Evolutionary conservation across 2,329 filamentous ascomycete genomes (phyloP), one percentile per base, ranked within the genome.

Genomic region (Talaromyces verruculosus): DNA sequence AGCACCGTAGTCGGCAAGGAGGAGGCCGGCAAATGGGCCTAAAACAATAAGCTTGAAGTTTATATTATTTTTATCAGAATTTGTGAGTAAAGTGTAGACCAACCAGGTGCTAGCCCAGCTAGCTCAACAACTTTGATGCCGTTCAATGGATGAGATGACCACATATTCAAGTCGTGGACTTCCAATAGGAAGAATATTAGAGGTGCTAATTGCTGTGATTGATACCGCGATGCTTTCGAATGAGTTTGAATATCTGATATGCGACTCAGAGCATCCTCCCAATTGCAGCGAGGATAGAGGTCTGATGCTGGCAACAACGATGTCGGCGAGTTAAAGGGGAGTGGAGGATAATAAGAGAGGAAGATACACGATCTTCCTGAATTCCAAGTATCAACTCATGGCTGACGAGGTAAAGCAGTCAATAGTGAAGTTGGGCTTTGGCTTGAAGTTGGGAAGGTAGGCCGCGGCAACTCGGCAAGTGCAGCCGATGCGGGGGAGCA

Each of bases 1-100:
- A 63, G 94, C 94, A 73, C 94, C 94, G 70, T 92, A 92, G 79
- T 97, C 93, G 71, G 93, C 89, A 68, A 97, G 89, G 61, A 97
- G 87, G 74, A 97, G 87, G 72, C 93, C 93, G 60, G 92, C 90
- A 77, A 95, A 97, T 51, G 93, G 93, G 30, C 90, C 93, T 93
- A 69, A 25, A 59, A 35, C 35, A 43, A 60, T 71, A 65, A 68
- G 59, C 11, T 22, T 33, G 4, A 11, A 1, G 17, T 19, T 11
- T 19, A 47, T 41, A 10, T 28, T 53, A 53, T 11, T 28, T 28
- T 11, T 30, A 10, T 10, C n/a, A 15, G n/a, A 19, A 8, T 30
- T 28, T 53, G 8, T 25, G 19, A 19, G 17, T 30, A 10, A 22
- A 28, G 28, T 30, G 51, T 55, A 41, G 15, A 41, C 37, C 4